Conservation (phyloP, 2,329 filamentous ascomycete species). For the Phaeoacremonium minimum region DNA sequence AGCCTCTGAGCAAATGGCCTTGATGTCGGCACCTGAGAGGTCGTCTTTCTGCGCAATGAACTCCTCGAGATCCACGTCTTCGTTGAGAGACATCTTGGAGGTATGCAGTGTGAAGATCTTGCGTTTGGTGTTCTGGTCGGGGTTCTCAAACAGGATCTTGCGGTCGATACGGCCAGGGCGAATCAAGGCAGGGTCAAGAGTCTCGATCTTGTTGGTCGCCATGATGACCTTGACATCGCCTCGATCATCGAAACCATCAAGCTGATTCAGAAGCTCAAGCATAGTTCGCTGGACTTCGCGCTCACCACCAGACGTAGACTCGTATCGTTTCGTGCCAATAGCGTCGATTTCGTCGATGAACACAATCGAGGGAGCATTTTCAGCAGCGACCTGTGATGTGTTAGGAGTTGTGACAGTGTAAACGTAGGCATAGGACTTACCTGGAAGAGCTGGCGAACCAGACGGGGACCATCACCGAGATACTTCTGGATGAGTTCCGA, state of each 20-base stretch:
- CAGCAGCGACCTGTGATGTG: constrained; percentile 69
- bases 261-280: constrained; percentile 95
- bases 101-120: constrained; percentile 99
- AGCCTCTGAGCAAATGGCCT: constrained; percentile 97
- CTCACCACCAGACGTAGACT: constrained; percentile 94
- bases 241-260: constrained; percentile 97
- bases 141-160: constrained; percentile 78
- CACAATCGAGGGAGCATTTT: constrained; percentile 94
- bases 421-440: constrained; percentile 30
- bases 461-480: constrained; percentile 87
- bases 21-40: constrained; percentile 94
- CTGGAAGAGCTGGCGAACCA: constrained; percentile 95
- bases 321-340: constrained; percentile 97
- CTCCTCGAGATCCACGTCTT: constrained; percentile 97
- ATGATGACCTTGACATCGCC: constrained; percentile 99
- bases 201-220: constrained; percentile 99
- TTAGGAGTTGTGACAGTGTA: too few relatives aligned
- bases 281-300: constrained; percentile 97
- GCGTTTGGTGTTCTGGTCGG: constrained; percentile 80
- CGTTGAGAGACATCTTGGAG: constrained; percentile 94
- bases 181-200: constrained; percentile 91
- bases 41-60: constrained; percentile 99
- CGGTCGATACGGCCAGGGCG: constrained; percentile 96
- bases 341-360: constrained; percentile 99
- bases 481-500: constrained; percentile 99